Base-by-base conservation (phyloP, 2,329 filamentous ascomycete species). In the Neonectria neomacrospora region DNA sequence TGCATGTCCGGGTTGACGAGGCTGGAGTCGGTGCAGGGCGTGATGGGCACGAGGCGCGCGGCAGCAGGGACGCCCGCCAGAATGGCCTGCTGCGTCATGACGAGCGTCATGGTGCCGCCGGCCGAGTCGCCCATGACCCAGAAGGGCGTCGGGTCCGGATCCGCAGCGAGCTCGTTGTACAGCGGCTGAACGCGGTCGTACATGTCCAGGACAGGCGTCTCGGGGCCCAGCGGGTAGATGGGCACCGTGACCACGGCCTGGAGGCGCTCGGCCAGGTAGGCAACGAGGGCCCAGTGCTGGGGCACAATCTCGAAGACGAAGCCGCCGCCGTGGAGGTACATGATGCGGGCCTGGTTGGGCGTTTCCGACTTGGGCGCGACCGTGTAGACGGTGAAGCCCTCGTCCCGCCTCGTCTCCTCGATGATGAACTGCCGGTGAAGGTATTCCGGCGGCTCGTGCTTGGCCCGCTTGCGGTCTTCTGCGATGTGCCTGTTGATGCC, bases 261-360 rank as follows among this genome's bases (percentile, higher is more conserved):
- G 32, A 77, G 64, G 2, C 73, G 71, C 58, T 74, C 65, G 1
- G 74, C 74, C 32, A 77, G 66, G 45, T 64, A 55, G 5, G 70
- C 70, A 32, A 72, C 67, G 20, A 77, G 42, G 39, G 61, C 54
- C 76, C 76, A 78, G n/a, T 78, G 76, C 58, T 65, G 60, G 3
- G 52, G 54, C 0, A 56, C 58, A 44, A 77, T 73, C 34, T 74
- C 74, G 56, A 76, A 75, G 59, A 77, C 65, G 53, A 76, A 72
- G 48, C 68, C 69, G 22, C 76, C 75, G 51, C 76, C 75, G 47
- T 77, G 76, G 22, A 74, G 66, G 54, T 76, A 77, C 37, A 77
- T 57, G 41, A 77, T 71, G 16, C 74, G 75, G 2, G 69, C 72
- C 34, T 72, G 65, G 30, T 67, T 66, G 1, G 74, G 73, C 39